Conservation (phyloP, 2,329 filamentous ascomycete genomes). For the Dothideomycetidae sp. region DNA sequence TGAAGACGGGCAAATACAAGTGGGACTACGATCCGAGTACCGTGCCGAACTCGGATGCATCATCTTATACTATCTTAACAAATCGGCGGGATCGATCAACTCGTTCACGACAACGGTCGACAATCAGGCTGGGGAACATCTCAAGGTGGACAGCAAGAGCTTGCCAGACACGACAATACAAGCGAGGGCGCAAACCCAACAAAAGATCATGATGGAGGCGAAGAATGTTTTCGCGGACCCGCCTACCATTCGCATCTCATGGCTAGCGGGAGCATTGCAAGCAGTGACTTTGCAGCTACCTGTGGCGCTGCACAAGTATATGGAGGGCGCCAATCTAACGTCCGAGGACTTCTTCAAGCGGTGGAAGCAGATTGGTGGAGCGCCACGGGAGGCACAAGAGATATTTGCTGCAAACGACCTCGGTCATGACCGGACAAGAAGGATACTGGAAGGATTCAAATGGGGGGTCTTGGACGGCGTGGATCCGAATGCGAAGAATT, state of each 20-base stretch:
- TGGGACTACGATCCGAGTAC: constrained; percentile 87
- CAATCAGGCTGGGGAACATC: constrained; percentile 49
- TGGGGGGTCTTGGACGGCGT: constrained; percentile 78
- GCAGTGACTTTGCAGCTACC: constrained; percentile 84
- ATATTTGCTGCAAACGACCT: constrained; percentile 62
- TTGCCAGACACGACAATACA: constrained; percentile 70
- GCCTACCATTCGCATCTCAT: constrained; percentile 86
- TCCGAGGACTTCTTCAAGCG: constrained; percentile 96
- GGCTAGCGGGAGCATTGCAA: constrained; percentile 84
- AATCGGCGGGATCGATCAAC: constrained; percentile 59
- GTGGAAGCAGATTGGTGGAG: constrained; percentile 94
- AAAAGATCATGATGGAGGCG: constrained; percentile 89
- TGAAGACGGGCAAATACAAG: constrained; percentile 85
- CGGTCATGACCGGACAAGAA: constrained; percentile 54
- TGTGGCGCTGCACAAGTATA: constrained; percentile 83
- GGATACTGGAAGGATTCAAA: constrained; percentile 67
- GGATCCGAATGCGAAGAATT: constrained; percentile 84
- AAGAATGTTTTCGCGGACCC: constrained; percentile 66
- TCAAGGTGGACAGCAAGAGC: constrained; percentile 78
- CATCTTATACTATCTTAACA: constrained; percentile 93
- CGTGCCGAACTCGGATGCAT: constrained; percentile 88
- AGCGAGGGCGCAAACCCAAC: constrained; percentile 66
- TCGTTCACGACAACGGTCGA: constrained; percentile 94
- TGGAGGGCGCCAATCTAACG: constrained; percentile 76
- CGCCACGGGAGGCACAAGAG: constrained; percentile 71